Base-by-base conservation (phyloP, 768 basidiomycete genomes). In the Suillus variegatus region DNA sequence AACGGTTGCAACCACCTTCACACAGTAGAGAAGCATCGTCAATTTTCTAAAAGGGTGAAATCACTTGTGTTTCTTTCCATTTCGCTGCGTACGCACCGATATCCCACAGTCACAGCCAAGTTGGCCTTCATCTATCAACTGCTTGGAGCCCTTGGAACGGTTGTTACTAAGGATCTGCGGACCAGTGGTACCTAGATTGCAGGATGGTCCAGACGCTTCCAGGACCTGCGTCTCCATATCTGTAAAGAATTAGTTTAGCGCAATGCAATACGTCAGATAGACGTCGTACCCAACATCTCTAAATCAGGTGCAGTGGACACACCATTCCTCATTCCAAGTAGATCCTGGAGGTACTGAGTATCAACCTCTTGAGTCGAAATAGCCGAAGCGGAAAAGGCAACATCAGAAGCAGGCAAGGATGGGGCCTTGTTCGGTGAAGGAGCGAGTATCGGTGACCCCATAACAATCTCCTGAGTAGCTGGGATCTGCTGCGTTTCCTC, bases 21-120 rank as follows among this genome's bases (percentile, higher is more conserved):
- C 92, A 94, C 63, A 85, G 82, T 64, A 86, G 82, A 36, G 69
- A 71, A 28, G 83, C 80, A 67, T 89, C 89, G 36, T 88, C 86
- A 18, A 80, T 70, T 90, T 92, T 60, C 22, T 25, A 43, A 32
- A 13, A 20, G 22, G 41, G 41, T 6, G 3, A 41, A 20, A 43
- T 20, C 4, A 18, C 8, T 41, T 20, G 58, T 60, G 10, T 20
- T 58, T 58, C 41, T 60, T 20, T 60, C 18, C 6, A 60, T 18
- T 18, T 43, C 28, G 18, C 25, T 20, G 41, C 20, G 41, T 38
- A 73, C 79, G 60, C 72, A 90, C 92, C 60, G 66, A 67, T 63
- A 91, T 82, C 6, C 84, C 88, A 70, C 92, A 94, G 67, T 90
- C 89, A 69, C 92, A 93, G n/a, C 86, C 77, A 28, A 89, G 68